phyloP scores from a whole-genome alignment of 1,284 basidiomycete species.

The Ustilago tritici region DNA sequence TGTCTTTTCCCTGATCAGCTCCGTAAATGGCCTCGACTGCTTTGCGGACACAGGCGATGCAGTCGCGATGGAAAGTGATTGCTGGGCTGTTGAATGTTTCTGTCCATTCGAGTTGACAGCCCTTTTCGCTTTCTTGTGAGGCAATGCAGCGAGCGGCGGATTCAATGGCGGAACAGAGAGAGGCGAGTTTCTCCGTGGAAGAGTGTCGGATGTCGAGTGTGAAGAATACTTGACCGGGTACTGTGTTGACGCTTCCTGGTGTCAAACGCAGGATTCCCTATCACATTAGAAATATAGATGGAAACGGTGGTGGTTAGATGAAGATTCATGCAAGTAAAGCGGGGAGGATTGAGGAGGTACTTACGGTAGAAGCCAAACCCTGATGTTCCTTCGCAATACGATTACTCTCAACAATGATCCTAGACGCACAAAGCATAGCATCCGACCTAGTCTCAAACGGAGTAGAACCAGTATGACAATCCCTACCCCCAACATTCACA shows the following conservation, averaged over 20 bases:
- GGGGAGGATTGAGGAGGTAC: background rate
- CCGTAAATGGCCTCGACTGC: constrained; percentile 38
- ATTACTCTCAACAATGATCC: constrained; percentile 44
- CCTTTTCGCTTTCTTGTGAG: constrained; percentile 31
- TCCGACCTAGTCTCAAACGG: constrained; percentile 45
- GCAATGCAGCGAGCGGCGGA: constrained; percentile 25
- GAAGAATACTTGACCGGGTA: constrained; percentile 44
- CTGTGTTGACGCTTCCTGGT: constrained; percentile 47
- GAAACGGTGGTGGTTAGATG: too few species aligned
- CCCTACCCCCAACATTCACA: constrained; percentile 35
- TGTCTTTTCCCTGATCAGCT: constrained; percentile 26
- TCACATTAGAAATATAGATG: too few species aligned
- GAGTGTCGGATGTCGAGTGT: constrained; percentile 45
- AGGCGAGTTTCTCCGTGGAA: constrained; percentile 22
- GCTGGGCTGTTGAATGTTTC: constrained; percentile 44
- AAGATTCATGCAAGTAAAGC: background rate
- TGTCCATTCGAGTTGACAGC: constrained; percentile 37
- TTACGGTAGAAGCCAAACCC: constrained; percentile 39
- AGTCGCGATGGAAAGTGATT: constrained; percentile 43
- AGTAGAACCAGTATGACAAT: constrained; percentile 47
- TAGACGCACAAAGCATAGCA: constrained; percentile 45
- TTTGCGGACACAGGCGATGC: constrained; percentile 36
- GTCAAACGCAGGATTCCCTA: constrained; percentile 44
- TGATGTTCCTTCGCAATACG: constrained; percentile 41
- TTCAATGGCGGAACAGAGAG: constrained; percentile 33